Percentiles rank a stretch among this genome's conserved stretches.
Conservation (phyloP, 139 green algal genomes). For the Coelastrella sp. region DNA sequence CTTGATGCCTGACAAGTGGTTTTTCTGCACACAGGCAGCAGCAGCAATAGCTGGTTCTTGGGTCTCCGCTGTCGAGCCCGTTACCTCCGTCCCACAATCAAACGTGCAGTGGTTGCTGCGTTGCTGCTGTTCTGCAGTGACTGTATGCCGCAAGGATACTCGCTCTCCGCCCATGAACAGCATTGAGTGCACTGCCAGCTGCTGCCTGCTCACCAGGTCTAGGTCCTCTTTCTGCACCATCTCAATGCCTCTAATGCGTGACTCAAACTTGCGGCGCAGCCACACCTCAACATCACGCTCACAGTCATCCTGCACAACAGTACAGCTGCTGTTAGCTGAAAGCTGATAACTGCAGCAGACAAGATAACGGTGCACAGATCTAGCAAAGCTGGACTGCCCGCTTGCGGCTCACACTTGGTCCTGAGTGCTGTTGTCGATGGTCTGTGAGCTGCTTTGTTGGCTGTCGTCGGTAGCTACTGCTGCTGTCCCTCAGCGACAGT, state of each 20-base stretch:
- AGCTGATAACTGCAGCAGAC: background rate
- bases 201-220: conserved; percentile 79
- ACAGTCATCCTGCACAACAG: conserved; percentile 47
- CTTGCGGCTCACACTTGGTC: too few relatives aligned
- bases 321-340: background rate
- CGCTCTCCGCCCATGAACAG: background rate
- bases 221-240: conserved; percentile 92
- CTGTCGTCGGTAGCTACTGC: too few relatives aligned
- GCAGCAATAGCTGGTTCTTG: too few relatives aligned
- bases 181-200: background rate
- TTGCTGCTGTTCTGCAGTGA: background rate
- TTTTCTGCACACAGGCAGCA: conserved; percentile 90
- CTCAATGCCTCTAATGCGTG: conserved; percentile 78
- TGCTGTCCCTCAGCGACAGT: background rate
- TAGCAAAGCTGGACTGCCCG: too few relatives aligned
- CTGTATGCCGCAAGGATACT: background rate
- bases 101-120: background rate
- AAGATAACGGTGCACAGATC: too few relatives aligned
- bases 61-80: too few relatives aligned
- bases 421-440: too few relatives aligned
- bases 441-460: too few relatives aligned
- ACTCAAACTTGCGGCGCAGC: conserved; percentile 84
- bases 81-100: too few relatives aligned
- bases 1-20: conserved; percentile 94
- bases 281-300: conserved; percentile 92